Conservation (phyloP, 352 stramenopile species). For the Globisporangium megalacanthum region DNA sequence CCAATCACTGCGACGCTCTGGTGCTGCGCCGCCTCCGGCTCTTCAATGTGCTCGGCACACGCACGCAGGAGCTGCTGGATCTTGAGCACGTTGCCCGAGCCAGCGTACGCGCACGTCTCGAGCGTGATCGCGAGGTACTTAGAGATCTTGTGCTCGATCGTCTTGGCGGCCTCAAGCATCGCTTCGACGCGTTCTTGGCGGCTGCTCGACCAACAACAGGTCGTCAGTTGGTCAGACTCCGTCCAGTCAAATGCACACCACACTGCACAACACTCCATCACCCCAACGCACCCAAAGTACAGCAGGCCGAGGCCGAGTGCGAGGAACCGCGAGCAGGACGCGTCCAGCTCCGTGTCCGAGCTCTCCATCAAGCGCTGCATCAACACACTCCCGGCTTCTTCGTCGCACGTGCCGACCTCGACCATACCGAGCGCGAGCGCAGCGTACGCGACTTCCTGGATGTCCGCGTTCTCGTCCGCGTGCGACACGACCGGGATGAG, state of each 20-base stretch:
- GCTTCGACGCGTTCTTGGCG: conserved; percentile 95
- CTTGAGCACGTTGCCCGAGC: conserved; percentile 98
- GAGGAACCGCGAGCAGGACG: conserved; percentile 95
- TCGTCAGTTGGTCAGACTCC: background rate
- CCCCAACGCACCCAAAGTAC: conserved; percentile 91
- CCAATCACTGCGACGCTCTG: conserved; percentile 96
- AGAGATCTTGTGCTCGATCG: conserved; percentile 96
- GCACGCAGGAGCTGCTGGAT: conserved; percentile 97
- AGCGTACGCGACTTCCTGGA: conserved; percentile 90
- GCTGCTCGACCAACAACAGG: conserved; percentile 19
- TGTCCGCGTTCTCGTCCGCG: conserved; percentile 89
- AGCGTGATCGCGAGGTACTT: conserved; percentile 96
- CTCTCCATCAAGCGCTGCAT: conserved; percentile 98
- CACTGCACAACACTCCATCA: background rate
- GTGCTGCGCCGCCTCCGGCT: conserved; percentile 69
- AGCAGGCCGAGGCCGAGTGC: conserved; percentile 96
- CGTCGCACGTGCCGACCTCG: conserved; percentile 97
- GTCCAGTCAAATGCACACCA: background rate
- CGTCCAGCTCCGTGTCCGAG: conserved; percentile 95
- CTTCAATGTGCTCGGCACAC: conserved; percentile 96
- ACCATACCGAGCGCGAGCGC: conserved; percentile 97
- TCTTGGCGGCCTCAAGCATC: conserved; percentile 98
- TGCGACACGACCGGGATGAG: conserved; percentile 93
- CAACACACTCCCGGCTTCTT: conserved; percentile 94
- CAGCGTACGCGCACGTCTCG: conserved; percentile 98